Evolutionary conservation across 129 eudicot genomes (phyloP), one percentile per base, ranked within the genome.

Genomic region (Flaveria linearis): DNA sequence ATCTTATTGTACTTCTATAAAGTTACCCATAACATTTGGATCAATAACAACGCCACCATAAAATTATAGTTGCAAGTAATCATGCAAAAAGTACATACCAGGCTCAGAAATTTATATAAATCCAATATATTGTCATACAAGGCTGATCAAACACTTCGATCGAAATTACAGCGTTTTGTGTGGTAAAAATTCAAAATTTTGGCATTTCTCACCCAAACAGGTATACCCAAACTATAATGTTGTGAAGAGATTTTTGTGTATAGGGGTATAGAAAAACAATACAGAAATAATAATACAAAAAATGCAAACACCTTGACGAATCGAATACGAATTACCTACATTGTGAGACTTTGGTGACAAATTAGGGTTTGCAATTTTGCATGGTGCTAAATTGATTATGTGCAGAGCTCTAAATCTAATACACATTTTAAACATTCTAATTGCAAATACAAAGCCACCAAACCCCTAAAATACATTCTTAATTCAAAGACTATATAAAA

Each of bases 161-260:
- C 45, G 15, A 70, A 70, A 70, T 49, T 45, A 49, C 14, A 52
- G 62, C 30, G 65, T 33, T 28, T 62, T 43, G 46, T 76, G 64
- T 49, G 42, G 42, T 49, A 7, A 64, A 65, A 65, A 7, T 33
- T 65, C n/a, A 23, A 64, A 23, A 64, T 7, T 10, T 52, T 72
- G 50, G 67, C 41, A 72, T 43, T 61, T 57, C 64, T 57, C 64
- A 57, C 33, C 64, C 33, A 57, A 57, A 57, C 4, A 57, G 1
- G 64, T 20, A 10, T 57, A 57, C 65, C 33, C 11, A 51, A 51
- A 51, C 20, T 51, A 51, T 15, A 20, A 73, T 41, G 41, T 43
- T 33, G 43, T 56, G 33, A 73, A 55, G 67, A 39, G 7, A 42
- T 71, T 74, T 61, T 61, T 61, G 71, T 60, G 67, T 72, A 55